Evolutionary conservation across 306 rosid genomes (phyloP).

Genomic region (Nissolia schottii): DNA sequence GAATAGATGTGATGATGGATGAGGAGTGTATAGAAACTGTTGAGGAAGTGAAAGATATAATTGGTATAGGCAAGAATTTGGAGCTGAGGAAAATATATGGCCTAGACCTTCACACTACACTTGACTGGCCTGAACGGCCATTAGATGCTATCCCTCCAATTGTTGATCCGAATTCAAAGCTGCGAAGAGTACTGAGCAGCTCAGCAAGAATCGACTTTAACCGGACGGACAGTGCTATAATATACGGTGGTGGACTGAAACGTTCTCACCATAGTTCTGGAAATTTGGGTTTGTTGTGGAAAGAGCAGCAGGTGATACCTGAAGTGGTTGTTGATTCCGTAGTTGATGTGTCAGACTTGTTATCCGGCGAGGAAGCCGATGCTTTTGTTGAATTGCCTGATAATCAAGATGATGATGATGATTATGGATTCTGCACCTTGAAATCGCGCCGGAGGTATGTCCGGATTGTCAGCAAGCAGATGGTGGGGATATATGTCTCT

Average conservation of each 20-base stretch:
- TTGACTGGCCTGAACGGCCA: slow-evolving; percentile 92
- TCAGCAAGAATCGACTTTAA: slow-evolving; percentile 71
- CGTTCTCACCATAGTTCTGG: slow-evolving; percentile 67
- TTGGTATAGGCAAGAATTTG: slow-evolving; percentile 40
- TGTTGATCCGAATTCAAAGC: slow-evolving; percentile 55
- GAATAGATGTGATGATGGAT: slow-evolving; percentile 41
- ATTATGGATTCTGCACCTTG: neutral
- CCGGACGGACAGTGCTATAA: slow-evolving; percentile 38
- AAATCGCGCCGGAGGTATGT: slow-evolving; percentile 55
- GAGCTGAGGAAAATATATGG: slow-evolving; percentile 60
- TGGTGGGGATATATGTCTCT: slow-evolving; percentile 94
- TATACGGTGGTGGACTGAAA: slow-evolving; percentile 37
- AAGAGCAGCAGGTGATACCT: slow-evolving; percentile 41
- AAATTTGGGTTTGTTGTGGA: slow-evolving; percentile 45
- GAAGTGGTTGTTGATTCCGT: slow-evolving; percentile 47
- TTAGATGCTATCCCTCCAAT: slow-evolving; percentile 74
- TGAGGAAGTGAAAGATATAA: slow-evolving; percentile 35
- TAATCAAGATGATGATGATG: neutral
- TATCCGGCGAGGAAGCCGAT: slow-evolving; percentile 51
- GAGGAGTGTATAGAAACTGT: slow-evolving; percentile 32
- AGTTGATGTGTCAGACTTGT: slow-evolving; percentile 39
- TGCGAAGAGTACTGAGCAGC: slow-evolving; percentile 77
- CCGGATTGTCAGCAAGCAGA: slow-evolving; percentile 92
- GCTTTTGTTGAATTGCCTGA: slow-evolving; percentile 43
- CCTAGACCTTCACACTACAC: slow-evolving; percentile 41